Evolutionary conservation across 768 basidiomycete genomes (phyloP).

Genomic region (Mycena epipterygia): DNA sequence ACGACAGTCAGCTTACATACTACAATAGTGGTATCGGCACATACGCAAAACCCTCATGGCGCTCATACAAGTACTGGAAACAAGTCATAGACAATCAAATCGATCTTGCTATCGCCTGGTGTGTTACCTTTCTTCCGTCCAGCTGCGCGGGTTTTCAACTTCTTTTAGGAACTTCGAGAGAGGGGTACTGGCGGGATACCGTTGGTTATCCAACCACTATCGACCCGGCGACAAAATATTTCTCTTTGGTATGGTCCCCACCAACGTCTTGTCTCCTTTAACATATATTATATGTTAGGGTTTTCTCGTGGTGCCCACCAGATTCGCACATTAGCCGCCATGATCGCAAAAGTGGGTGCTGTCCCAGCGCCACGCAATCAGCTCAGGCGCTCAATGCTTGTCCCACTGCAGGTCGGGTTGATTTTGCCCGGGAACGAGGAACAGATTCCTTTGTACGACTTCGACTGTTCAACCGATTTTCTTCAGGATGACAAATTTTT

Average conservation of each 20-base stretch:
- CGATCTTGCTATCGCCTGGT: constrained; percentile 38
- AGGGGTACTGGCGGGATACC: constrained; percentile 54
- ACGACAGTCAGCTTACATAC: constrained; percentile 40
- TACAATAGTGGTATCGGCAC: constrained; percentile 51
- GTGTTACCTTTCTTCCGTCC: neutral
- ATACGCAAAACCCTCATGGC: constrained; percentile 38
- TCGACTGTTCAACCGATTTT: neutral
- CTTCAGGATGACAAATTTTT: neutral
- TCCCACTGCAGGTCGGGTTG: neutral
- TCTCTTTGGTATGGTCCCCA: constrained; percentile 50
- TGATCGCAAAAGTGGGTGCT: constrained; percentile 54
- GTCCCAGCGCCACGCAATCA: neutral
- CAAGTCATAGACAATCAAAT: constrained; percentile 29
- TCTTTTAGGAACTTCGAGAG: constrained; percentile 30
- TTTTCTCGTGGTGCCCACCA: constrained; percentile 66
- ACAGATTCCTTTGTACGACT: neutral
- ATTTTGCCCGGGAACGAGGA: neutral
- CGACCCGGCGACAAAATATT: constrained; percentile 55
- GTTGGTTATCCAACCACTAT: constrained; percentile 59
- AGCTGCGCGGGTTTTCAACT: constrained; percentile 20
- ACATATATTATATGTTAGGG: constrained; percentile 41
- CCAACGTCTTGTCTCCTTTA: neutral
- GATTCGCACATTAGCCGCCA: constrained; percentile 57
- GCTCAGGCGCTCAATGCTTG: too few species aligned
- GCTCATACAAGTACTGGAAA: constrained; percentile 29